These are phyloP conservation scores for Cryptosporidium sp. DNA, from an alignment of 169 alveolate genomes.

Conservation along the genomic window DNA sequence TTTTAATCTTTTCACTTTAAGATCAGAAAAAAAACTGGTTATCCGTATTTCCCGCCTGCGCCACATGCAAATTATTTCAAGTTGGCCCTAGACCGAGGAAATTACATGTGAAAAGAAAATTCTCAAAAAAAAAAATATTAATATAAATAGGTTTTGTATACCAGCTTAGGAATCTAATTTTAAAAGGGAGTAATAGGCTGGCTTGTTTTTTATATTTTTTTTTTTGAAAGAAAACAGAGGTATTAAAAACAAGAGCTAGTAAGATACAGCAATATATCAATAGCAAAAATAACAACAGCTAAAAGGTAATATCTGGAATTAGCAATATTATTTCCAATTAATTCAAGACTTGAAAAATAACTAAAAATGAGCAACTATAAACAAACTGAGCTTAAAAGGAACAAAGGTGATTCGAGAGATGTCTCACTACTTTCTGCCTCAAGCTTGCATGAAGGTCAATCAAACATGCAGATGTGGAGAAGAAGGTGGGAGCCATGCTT, in stretches of 20 bases:
- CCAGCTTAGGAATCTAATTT: neutral
- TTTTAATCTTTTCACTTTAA: neutral
- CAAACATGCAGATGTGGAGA: constrained; percentile 49
- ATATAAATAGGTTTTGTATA: neutral
- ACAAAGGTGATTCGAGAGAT: constrained; percentile 12
- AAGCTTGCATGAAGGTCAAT: constrained; percentile 21
- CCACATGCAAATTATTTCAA: constrained; percentile 22
- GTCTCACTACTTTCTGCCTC: constrained; percentile 21
- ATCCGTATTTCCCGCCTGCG: constrained; percentile 19
- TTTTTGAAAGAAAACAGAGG: neutral
- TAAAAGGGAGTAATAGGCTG: neutral
- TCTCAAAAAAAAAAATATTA: neutral
- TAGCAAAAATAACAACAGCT: neutral
- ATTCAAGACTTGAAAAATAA: neutral
- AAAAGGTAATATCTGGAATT: constrained; percentile 7
- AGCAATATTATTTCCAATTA: neutral
- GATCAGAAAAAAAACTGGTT: neutral
- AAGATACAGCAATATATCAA: neutral
- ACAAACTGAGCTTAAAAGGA: constrained; percentile 44
- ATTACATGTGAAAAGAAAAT: constrained; percentile 24
- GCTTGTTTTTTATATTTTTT: neutral
- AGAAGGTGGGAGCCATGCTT: constrained; percentile 62
- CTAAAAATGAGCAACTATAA: neutral
- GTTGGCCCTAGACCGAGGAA: constrained; percentile 51
- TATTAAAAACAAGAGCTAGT: neutral